Evolutionary conservation across 139 green algal species (phyloP), one percentile per base, ranked within the genome.

Genomic region (Deuterostichococcus epilithicus): DNA sequence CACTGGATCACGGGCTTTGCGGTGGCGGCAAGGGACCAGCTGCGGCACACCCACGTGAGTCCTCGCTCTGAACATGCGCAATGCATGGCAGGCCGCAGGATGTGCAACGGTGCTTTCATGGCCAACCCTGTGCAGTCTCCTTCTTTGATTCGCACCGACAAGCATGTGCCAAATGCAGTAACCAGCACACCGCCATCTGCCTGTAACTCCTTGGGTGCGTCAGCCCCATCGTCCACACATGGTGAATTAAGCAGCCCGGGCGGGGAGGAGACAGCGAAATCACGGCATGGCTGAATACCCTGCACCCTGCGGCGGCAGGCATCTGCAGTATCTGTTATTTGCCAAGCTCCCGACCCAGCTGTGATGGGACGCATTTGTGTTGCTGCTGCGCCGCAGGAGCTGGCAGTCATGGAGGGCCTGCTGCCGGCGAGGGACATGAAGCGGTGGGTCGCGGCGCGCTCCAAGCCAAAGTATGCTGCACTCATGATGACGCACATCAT

Each of bases 1-100:
- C 72, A 34, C 18, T 77, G 72, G 72, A 20, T 30, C 23, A 69
- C 37, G 63, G 63, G 28, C 20, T 69, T 69, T 37, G 63, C 63
- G 5, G 63, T 69, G 15, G 30, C 32, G 5, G 63, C 28, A 10
- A 69, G 30, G 15, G 30, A 69, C 30, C n/a, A 35, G 63, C n/a
- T 69, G 5, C 63, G 63, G 28, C 30, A 35, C 32, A 37, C n/a
- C 8, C n/a, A 37, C 5, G 63, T 69, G 15, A 69, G n/a, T n/a
- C n/a, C n/a, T n/a, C n/a, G n/a, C n/a, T n/a, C n/a, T n/a, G n/a
- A n/a, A n/a, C n/a, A n/a, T n/a, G n/a, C n/a, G n/a, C n/a, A n/a
- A n/a, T n/a, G n/a, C n/a, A n/a, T n/a, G n/a, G n/a, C n/a, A n/a
- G n/a, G n/a, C n/a, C n/a, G n/a, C n/a, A n/a, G n/a, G n/a, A n/a